phyloP scores from a whole-genome alignment of 176 grass and related monocot genomes.

The Bolboschoenus planiculmis region DNA sequence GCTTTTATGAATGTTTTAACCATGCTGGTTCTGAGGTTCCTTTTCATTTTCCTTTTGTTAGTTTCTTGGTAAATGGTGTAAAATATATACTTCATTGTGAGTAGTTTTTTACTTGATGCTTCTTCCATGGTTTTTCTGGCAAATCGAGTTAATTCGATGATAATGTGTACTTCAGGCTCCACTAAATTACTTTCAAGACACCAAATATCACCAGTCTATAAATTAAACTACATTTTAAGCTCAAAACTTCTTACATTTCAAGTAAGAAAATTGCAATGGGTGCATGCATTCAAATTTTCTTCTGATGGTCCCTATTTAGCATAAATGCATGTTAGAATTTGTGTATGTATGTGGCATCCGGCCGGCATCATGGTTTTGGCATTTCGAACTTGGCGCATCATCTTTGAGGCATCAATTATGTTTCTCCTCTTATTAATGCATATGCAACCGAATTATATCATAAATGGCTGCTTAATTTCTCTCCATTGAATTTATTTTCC shows the following conservation, averaged over 20 bases:
- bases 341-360: not conserved
- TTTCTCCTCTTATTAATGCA: not conserved
- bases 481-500: not conserved
- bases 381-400: not conserved
- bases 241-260: not conserved
- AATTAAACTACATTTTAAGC: not conserved
- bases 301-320: not conserved
- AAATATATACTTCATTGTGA: not conserved
- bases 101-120: not conserved
- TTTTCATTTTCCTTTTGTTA: not conserved
- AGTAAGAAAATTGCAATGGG: not conserved
- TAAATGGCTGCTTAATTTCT: not conserved
- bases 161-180: not conserved
- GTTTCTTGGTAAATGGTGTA: not conserved
- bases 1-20: not conserved
- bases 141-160: slow-evolving; percentile 1
- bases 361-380: not conserved
- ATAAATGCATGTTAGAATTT: not conserved
- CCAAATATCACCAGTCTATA: not conserved
- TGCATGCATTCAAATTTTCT: not conserved
- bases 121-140: not conserved
- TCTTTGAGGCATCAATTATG: not conserved
- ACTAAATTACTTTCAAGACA: not conserved
- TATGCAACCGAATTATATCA: not conserved
- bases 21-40: not conserved